Evolutionary conservation across 768 basidiomycete genomes (phyloP).

Genomic region (Russula emetica): DNA sequence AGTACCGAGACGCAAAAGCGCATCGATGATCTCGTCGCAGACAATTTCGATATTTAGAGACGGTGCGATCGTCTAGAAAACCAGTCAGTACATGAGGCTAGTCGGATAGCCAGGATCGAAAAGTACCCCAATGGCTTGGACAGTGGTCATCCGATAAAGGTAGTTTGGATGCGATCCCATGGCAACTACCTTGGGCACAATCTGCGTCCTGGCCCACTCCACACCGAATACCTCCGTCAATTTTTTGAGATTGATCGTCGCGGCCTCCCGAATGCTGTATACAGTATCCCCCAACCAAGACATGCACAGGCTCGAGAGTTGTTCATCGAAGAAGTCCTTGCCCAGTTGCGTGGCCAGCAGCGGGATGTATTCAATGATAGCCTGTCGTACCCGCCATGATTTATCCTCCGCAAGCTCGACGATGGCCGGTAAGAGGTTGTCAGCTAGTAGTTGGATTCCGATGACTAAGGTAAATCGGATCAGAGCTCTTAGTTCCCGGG

Average conservation of each 20-base stretch:
- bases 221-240: conserved; percentile 98
- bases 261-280: conserved; percentile 97
- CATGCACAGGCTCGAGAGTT: conserved; percentile 96
- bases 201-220: conserved; percentile 90
- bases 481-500: conserved; percentile 16
- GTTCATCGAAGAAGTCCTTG: conserved; percentile 95
- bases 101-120: conserved; percentile 16
- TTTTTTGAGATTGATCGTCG: conserved; percentile 93
- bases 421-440: conserved; percentile 94
- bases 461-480: conserved; percentile 58
- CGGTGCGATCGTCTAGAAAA: conserved; percentile 82
- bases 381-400: conserved; percentile 98
- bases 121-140: conserved; percentile 93
- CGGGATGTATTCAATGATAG: conserved; percentile 99
- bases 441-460: conserved; percentile 90
- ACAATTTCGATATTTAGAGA: conserved; percentile 82
- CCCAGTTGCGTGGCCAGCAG: conserved; percentile 97
- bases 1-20: conserved; percentile 72
- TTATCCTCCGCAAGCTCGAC: conserved; percentile 98
- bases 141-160: conserved; percentile 96
- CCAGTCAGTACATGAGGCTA: neutral
- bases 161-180: conserved; percentile 98
- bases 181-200: conserved; percentile 94
- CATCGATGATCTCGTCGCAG: conserved; percentile 75
- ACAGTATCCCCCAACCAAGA: conserved; percentile 98